Conservation (phyloP, 208 protist genomes). For the Wallacemonas sp. region DNA sequence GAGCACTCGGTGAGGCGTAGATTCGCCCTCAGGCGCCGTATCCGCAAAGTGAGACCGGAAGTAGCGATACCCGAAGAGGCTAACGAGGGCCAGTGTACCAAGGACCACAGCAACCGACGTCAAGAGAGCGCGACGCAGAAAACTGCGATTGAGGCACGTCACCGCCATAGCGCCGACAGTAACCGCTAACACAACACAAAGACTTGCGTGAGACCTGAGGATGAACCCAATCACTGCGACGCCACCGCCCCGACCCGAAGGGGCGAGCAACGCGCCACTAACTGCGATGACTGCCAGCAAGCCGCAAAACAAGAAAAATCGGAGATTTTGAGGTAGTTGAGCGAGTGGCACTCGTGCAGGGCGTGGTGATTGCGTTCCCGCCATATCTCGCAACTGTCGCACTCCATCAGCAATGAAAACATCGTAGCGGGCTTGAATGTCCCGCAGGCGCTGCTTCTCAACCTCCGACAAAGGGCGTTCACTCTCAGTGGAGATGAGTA, state of each 20-base stretch:
- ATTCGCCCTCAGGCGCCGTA: neutral
- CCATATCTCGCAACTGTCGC: slow-evolving; percentile 22
- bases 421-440: slow-evolving; percentile 28
- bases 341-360: neutral
- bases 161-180: neutral
- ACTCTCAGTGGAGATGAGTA: slow-evolving; percentile 10
- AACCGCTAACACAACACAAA: neutral
- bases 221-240: neutral
- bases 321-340: neutral
- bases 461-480: slow-evolving; percentile 14
- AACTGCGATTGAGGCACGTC: neutral
- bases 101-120: neutral
- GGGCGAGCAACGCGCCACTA: neutral
- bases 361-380: neutral
- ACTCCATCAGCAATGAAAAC: slow-evolving; percentile 36
- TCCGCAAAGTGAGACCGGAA: neutral
- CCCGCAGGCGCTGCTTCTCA: slow-evolving; percentile 15
- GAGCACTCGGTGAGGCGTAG: neutral
- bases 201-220: neutral
- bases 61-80: neutral
- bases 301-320: neutral
- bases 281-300: neutral
- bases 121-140: slow-evolving; percentile 1
- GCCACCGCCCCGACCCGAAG: neutral
- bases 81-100: neutral